phyloP scores from a whole-genome alignment of 1,284 basidiomycete genomes.

The Boletus sp. region DNA sequence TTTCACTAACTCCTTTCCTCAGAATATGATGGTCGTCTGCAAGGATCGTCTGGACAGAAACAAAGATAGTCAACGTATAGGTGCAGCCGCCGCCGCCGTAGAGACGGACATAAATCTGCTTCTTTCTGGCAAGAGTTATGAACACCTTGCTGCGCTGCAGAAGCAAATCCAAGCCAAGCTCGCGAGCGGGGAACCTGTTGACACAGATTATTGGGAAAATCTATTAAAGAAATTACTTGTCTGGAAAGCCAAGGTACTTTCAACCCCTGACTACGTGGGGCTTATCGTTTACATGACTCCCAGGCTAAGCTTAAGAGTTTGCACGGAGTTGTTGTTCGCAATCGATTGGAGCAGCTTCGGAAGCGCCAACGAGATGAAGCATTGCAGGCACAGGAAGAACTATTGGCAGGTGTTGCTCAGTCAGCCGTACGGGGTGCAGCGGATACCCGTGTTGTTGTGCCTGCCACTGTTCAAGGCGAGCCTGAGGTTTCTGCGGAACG shows the following conservation, averaged over 20 bases:
- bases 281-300: constrained; percentile 11
- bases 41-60: constrained; percentile 87
- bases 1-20: constrained; percentile 10
- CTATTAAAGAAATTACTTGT: constrained; percentile 91
- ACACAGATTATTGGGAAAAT: constrained; percentile 97
- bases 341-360: constrained; percentile 91
- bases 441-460: constrained; percentile 37
- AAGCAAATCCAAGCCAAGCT: constrained; percentile 86
- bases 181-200: constrained; percentile 87
- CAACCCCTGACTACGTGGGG: neutral
- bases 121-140: constrained; percentile 76
- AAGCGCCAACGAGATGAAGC: constrained; percentile 95
- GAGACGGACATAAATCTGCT: constrained; percentile 74
- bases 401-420: constrained; percentile 75
- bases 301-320: constrained; percentile 88
- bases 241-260: constrained; percentile 89
- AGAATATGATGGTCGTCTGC: constrained; percentile 97
- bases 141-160: constrained; percentile 82
- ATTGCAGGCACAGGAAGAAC: constrained; percentile 84
- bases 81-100: constrained; percentile 69
- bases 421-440: constrained; percentile 43
- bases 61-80: constrained; percentile 54
- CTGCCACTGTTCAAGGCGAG: constrained; percentile 36
- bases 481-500: constrained; percentile 50
- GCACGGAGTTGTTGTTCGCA: constrained; percentile 94